Evolutionary conservation across 495 filamentous ascomycete species (phyloP).

Genomic region (Talaromyces ruber): DNA sequence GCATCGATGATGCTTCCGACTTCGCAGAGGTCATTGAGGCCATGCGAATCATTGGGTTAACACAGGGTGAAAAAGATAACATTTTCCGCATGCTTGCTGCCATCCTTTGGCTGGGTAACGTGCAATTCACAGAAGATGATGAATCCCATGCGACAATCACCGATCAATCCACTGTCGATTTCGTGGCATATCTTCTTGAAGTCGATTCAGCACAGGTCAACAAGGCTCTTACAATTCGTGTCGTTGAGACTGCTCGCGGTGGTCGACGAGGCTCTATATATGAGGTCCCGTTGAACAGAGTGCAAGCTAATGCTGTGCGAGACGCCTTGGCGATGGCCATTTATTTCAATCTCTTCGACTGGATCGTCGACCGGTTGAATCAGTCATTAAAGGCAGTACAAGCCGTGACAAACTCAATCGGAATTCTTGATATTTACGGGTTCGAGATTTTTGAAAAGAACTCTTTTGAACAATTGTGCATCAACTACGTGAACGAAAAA

Average conservation of each 20-base stretch:
- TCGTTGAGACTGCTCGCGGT: slow-evolving; percentile 84
- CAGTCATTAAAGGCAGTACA: slow-evolving; percentile 75
- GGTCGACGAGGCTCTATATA: slow-evolving; percentile 74
- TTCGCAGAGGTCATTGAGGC: slow-evolving; percentile 86
- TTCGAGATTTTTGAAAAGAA: slow-evolving; percentile 99
- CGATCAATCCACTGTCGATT: slow-evolving; percentile 87
- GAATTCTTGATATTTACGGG: slow-evolving; percentile 98
- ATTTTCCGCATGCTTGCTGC: slow-evolving; percentile 95
- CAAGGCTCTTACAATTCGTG: slow-evolving; percentile 80
- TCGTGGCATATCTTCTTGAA: slow-evolving; percentile 88
- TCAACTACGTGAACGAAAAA: slow-evolving; percentile 99
- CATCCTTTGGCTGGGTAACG: slow-evolving; percentile 91
- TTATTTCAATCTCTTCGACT: slow-evolving; percentile 97
- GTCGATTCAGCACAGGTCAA: slow-evolving; percentile 73
- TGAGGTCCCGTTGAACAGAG: slow-evolving; percentile 83
- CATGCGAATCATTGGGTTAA: slow-evolving; percentile 89
- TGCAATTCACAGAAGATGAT: slow-evolving; percentile 81
- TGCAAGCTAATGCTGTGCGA: slow-evolving; percentile 85
- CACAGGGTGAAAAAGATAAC: slow-evolving; percentile 83
- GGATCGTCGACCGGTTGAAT: slow-evolving; percentile 94
- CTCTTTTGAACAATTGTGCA: slow-evolving; percentile 98
- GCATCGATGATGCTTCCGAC: slow-evolving; percentile 88
- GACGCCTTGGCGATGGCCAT: slow-evolving; percentile 93
- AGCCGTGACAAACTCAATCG: slow-evolving; percentile 71
- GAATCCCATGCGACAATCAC: slow-evolving; percentile 75